Base-by-base conservation (phyloP, 2,329 filamentous ascomycete species). In the Coniella lustricola region DNA sequence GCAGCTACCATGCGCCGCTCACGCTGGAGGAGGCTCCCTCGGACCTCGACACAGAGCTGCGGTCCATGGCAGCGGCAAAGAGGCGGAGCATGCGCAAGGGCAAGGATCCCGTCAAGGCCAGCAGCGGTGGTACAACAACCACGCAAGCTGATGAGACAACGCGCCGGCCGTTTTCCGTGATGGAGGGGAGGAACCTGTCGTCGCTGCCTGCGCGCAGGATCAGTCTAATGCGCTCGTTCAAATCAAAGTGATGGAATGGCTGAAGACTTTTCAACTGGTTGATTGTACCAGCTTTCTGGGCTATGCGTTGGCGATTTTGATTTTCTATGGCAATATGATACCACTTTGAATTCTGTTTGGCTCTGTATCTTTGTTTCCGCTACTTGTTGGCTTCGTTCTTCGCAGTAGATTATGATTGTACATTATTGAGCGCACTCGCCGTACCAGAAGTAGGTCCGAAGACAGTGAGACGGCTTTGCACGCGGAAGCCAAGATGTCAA, bases 1-100 rank as follows among this genome's bases (percentile, higher is more conserved):
- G 83, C 85, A 56, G 75, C 77, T 63, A 84, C 82, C 55, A 84
- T 77, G 18, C 86, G 71, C 14, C 83, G 20, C 9, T 39, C 14
- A 17, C 20, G 16, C 35, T 22, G 8, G 33, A 18, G 12, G 45
- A 41, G 3, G 43, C 43, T 14, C 45, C 44, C n/a, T 44, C 47
- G 3, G 50, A 42, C 18, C 17, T 41, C 3, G 50, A 53, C 16
- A 35, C 39, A 4, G 44, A 50, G 39, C 39, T 45, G 25, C 34
- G 50, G 16, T 50, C 50, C 14, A 53, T 47, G 36, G 50, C 50
- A 12, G 50, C 50, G n/a, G 44, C 48, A 18, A 53, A 50, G 48
- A 40, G 50, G 16, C 44, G 50, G 16, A 53, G 50, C 17, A 31
- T 50, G 8, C 42, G 32, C 31, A 53, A 53, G 47, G 50, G 50